These are phyloP conservation scores for Fragilariopsis cylindrus DNA, from an alignment of 108 stramenopile genomes.

Conservation along the genomic window DNA sequence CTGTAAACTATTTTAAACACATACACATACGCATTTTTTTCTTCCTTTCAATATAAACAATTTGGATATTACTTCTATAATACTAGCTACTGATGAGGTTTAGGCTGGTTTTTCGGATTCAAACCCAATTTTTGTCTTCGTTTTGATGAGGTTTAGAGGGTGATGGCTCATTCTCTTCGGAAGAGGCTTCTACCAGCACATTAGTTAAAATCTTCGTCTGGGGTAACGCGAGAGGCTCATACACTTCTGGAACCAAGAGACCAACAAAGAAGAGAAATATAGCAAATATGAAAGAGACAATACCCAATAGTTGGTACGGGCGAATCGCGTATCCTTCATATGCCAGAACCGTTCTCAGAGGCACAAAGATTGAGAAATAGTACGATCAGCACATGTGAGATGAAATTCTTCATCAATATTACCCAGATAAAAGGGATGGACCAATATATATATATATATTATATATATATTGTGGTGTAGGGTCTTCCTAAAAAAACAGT, in stretches of 20 bases:
- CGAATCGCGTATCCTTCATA: constrained; percentile 36
- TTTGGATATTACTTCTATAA: too few relatives aligned
- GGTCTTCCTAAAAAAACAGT: too few relatives aligned
- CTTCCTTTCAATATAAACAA: too few relatives aligned
- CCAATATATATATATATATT: constrained; percentile 22
- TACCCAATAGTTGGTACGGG: constrained; percentile 54
- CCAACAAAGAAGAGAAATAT: constrained; percentile 41
- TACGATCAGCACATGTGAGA: constrained; percentile 49
- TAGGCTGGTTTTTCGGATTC: too few relatives aligned
- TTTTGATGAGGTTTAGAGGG: too few relatives aligned
- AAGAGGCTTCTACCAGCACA: too few relatives aligned
- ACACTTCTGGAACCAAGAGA: constrained; percentile 35
- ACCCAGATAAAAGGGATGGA: constrained; percentile 53
- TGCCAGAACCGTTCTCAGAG: constrained; percentile 28
- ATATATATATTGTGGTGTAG: too few relatives aligned
- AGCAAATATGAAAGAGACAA: constrained; percentile 45
- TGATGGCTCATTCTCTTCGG: too few relatives aligned
- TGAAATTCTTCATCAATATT: constrained; percentile 47
- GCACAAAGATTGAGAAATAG: constrained; percentile 46
- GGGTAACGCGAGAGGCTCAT: constrained; percentile 21
- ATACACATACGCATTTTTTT: too few relatives aligned
- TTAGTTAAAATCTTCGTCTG: not conserved
- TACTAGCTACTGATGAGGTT: too few relatives aligned
- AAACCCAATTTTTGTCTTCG: too few relatives aligned
- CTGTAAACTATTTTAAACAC: too few relatives aligned